Evolutionary conservation across 2,329 filamentous ascomycete genomes (phyloP).

Genomic region (Furcasterigmium sp.): DNA sequence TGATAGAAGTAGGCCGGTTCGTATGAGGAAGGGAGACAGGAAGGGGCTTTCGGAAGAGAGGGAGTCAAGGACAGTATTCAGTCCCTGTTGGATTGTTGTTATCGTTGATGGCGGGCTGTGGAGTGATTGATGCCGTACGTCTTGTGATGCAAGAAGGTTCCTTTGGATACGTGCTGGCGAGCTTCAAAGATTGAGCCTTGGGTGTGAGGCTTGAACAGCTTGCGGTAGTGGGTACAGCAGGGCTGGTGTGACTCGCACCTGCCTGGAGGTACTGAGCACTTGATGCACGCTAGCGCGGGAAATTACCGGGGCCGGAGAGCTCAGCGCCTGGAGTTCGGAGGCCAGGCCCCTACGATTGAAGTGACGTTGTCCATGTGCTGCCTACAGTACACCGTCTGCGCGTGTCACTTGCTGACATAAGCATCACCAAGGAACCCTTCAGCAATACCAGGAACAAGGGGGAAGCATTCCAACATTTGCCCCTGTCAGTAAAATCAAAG

Average conservation of each 20-base stretch:
- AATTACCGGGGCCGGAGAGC: constrained; percentile 8
- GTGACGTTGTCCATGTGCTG: neutral
- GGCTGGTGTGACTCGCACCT: neutral
- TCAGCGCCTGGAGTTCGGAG: neutral
- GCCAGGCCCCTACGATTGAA: neutral
- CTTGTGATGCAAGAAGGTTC: constrained; percentile 24
- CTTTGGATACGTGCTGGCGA: constrained; percentile 11
- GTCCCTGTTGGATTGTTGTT: constrained; percentile 7
- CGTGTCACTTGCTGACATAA: too few relatives aligned
- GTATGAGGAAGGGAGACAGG: neutral
- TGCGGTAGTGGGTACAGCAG: neutral
- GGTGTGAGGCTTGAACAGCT: neutral
- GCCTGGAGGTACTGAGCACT: constrained; percentile 15
- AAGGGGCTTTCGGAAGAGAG: neutral
- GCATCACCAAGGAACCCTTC: too few relatives aligned
- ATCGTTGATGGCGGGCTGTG: constrained; percentile 2
- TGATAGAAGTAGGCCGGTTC: neutral
- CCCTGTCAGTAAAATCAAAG: too few relatives aligned
- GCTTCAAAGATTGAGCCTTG: constrained; percentile 20
- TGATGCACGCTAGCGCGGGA: constrained; percentile 6
- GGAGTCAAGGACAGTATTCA: too few relatives aligned
- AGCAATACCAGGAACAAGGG: too few relatives aligned
- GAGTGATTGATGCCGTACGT: constrained; percentile 6
- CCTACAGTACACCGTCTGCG: neutral
- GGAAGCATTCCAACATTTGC: too few relatives aligned